phyloP scores from a whole-genome alignment of 495 filamentous ascomycete species.

The Copromyces sp. region DNA sequence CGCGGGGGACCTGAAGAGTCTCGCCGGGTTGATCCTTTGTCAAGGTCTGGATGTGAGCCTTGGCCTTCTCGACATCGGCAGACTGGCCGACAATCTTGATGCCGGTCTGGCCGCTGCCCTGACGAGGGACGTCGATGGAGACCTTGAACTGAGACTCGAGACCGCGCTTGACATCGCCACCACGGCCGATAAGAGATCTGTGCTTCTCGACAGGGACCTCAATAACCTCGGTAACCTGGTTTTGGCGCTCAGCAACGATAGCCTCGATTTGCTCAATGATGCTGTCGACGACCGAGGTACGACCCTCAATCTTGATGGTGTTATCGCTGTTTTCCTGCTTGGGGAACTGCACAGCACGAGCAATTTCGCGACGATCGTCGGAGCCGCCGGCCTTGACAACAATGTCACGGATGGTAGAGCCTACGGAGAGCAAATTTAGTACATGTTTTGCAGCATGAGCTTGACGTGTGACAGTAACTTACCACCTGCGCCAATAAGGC shows the following conservation, averaged over 20 bases:
- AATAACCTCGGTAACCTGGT: constrained; percentile 60
- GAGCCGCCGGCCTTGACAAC: constrained; percentile 82
- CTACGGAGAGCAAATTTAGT: constrained; percentile 39
- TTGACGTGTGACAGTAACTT: constrained; percentile 23
- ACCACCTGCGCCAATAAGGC: constrained; percentile 84
- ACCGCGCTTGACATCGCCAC: constrained; percentile 70
- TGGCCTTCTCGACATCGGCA: constrained; percentile 70
- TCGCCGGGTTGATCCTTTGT: constrained; percentile 83
- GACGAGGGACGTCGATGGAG: constrained; percentile 78
- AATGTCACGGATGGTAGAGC: constrained; percentile 76
- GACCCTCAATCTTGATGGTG: constrained; percentile 77
- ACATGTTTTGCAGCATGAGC: constrained; percentile 8
- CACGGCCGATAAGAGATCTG: constrained; percentile 80
- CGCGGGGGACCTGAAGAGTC: constrained; percentile 68
- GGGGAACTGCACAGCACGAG: constrained; percentile 86
- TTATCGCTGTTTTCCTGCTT: constrained; percentile 68
- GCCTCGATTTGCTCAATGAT: constrained; percentile 72
- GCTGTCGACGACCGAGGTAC: constrained; percentile 71
- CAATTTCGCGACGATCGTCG: constrained; percentile 66
- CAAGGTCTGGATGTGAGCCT: constrained; percentile 66
- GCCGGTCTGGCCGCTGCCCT: constrained; percentile 55
- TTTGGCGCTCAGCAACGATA: constrained; percentile 69
- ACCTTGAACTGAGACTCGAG: constrained; percentile 89
- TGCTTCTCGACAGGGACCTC: constrained; percentile 85
- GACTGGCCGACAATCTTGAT: constrained; percentile 78